A percentile compares a stretch with the other conserved stretches of the same genome.
Conservation (phyloP, 2,329 filamentous ascomycete genomes). For the Domatiomyces catenatus region DNA sequence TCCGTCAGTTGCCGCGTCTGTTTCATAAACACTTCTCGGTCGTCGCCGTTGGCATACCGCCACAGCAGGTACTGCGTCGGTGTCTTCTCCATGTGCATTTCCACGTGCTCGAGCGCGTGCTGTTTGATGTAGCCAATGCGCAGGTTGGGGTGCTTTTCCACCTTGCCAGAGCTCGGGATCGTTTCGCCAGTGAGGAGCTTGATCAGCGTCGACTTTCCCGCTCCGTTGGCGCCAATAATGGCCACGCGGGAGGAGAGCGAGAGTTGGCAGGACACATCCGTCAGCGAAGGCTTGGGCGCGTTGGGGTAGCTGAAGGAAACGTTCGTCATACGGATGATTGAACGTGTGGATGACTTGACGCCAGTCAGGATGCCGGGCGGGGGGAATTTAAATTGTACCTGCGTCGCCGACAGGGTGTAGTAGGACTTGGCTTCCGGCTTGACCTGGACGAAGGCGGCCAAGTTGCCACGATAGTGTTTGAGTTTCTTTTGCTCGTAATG, state of each 20-base stretch:
- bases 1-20: constrained; percentile 81
- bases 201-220: constrained; percentile 94
- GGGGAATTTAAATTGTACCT: constrained; percentile 95
- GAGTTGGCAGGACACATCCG: constrained; percentile 74
- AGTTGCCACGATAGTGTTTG: constrained; percentile 36
- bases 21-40: constrained; percentile 94
- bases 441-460: constrained; percentile 59
- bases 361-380: constrained; percentile 84
- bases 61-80: constrained; percentile 98
- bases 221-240: constrained; percentile 94
- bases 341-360: constrained; percentile 85
- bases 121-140: constrained; percentile 99
- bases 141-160: constrained; percentile 96
- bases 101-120: constrained; percentile 95
- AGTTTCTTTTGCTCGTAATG: constrained; percentile 99
- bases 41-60: constrained; percentile 94
- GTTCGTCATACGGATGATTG: constrained; percentile 89
- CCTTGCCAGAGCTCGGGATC: constrained; percentile 66
- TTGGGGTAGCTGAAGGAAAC: constrained; percentile 90
- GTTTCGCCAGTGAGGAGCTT: constrained; percentile 90
- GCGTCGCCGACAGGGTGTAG: constrained; percentile 80
- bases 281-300: constrained; percentile 69
- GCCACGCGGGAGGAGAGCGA: constrained; percentile 82
- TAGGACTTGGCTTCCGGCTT: constrained; percentile 95
- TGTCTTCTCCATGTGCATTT: constrained; percentile 98